phyloP scores from a whole-genome alignment of 495 filamentous ascomycete species.

The Aspergillus affinis region DNA sequence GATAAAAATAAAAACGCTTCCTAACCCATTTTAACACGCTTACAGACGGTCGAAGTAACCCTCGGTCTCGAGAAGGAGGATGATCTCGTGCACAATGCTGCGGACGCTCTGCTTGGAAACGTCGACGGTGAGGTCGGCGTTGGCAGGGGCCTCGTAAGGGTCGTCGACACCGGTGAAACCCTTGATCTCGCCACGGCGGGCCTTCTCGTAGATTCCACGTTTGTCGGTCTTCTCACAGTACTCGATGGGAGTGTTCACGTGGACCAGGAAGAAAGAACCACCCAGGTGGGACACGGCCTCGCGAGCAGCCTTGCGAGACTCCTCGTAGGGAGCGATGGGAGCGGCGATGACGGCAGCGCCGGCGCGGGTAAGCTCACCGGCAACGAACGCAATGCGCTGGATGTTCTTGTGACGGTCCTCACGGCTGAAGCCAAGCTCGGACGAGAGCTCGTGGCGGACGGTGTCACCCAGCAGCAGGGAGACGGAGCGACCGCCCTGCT shows the following conservation, averaged over 20 bases:
- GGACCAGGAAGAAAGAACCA: constrained; percentile 90
- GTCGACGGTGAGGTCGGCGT: constrained; percentile 84
- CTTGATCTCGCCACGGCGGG: constrained; percentile 89
- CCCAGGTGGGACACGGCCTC: constrained; percentile 77
- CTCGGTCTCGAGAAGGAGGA: constrained; percentile 84
- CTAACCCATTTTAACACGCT: constrained; percentile 10
- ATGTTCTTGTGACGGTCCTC: constrained; percentile 96
- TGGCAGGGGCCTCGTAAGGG: constrained; percentile 84
- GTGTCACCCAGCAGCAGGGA: constrained; percentile 93
- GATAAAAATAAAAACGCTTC: constrained; percentile 1
- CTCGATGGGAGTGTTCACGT: constrained; percentile 90
- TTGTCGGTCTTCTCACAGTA: constrained; percentile 94
- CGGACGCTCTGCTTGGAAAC: constrained; percentile 81
- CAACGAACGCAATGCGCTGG: constrained; percentile 93
- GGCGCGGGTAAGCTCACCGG: constrained; percentile 86
- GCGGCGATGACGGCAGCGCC: constrained; percentile 95
- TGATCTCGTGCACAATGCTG: constrained; percentile 94
- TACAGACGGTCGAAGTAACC: constrained; percentile 62
- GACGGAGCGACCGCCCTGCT: constrained; percentile 93
- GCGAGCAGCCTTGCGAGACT: constrained; percentile 68
- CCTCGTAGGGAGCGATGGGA: constrained; percentile 93
- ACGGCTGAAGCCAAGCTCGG: constrained; percentile 91
- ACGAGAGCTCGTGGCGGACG: constrained; percentile 87
- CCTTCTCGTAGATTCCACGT: constrained; percentile 83
- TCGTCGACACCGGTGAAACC: constrained; percentile 98